Evolutionary conservation across 192 early-diverging fungal species (phyloP), one percentile per base, ranked within the genome.

Genomic region (Rhizophagus clarus): DNA sequence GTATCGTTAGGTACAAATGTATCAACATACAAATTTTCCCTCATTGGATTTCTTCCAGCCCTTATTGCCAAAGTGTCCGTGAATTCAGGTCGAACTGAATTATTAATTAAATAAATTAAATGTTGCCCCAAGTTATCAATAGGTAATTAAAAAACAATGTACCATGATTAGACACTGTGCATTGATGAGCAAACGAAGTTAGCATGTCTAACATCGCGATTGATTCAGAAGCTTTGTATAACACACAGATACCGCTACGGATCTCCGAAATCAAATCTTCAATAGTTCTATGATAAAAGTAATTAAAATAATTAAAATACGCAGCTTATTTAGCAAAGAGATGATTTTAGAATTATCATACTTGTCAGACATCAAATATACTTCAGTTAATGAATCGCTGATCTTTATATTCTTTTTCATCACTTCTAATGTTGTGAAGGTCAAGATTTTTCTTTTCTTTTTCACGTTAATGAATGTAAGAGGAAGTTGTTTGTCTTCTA

Each of bases 321-420:
- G 15, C 47, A n/a, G n/a, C 20, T 74, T 17, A 31, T 24, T 12
- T 49, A 24, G 24, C 37, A 11, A 70, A 34, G 6, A 34, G 51
- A 9, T 28, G 12, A 61, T 80, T 45, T 4, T 34, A 3, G 26
- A 51, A 60, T 40, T 72, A 61, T 56, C 12, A 42, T 89, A 93
- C 90, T 88, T 92, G 80, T 95, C 94, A 0, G 92, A 93, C 87
- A 95, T 91, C 62, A 95, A 63, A 79, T 91, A 96, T 17, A 97
- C 92, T 76, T 98, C 97, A 26, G 89, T 87, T 61, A 96, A 82
- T 0, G 94, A 95, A 32, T 96, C 93, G 17, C 92, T 84, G 10
- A 98, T 91, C 15, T 94, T 90, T 24, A 90, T 91, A 80, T 98
- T 98, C 72, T 90, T 90, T 85, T 95, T 91, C 61, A 93, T 90